Conservation (phyloP, 2,329 filamentous ascomycete genomes). For the Fusarium scirpi region DNA sequence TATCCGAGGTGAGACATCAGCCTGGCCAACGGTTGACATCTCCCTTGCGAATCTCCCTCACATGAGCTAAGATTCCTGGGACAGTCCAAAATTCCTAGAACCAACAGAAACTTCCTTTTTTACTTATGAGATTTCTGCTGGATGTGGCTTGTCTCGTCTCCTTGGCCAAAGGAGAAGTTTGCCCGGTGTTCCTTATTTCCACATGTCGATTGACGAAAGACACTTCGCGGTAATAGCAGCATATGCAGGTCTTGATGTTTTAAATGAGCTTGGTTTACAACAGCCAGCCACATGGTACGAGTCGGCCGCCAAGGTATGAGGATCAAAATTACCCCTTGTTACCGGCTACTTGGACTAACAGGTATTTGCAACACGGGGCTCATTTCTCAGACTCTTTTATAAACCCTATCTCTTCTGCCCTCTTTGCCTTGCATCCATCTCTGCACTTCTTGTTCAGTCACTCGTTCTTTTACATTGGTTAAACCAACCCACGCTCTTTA, state of each 20-base stretch:
- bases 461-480: slow-evolving; percentile 1
- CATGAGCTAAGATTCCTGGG: neutral
- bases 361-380: neutral
- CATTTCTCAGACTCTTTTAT: neutral
- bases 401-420: neutral
- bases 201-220: neutral
- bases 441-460: neutral
- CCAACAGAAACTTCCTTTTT: neutral
- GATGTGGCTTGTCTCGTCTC: neutral
- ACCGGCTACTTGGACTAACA: neutral
- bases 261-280: neutral
- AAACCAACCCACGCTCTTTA: neutral
- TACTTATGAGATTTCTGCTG: neutral
- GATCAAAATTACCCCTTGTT: neutral
- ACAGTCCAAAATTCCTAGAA: neutral
- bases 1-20: slow-evolving; percentile 4
- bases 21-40: neutral
- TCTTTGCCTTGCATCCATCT: too few relatives aligned
- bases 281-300: slow-evolving; percentile 7
- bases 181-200: neutral
- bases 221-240: neutral
- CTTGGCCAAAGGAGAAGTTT: neutral
- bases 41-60: neutral
- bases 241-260: neutral
- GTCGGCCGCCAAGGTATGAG: neutral